These are phyloP conservation scores for Ambispora gerdemannii DNA, from an alignment of 192 early-diverging fungal genomes.

Conservation along the genomic window DNA sequence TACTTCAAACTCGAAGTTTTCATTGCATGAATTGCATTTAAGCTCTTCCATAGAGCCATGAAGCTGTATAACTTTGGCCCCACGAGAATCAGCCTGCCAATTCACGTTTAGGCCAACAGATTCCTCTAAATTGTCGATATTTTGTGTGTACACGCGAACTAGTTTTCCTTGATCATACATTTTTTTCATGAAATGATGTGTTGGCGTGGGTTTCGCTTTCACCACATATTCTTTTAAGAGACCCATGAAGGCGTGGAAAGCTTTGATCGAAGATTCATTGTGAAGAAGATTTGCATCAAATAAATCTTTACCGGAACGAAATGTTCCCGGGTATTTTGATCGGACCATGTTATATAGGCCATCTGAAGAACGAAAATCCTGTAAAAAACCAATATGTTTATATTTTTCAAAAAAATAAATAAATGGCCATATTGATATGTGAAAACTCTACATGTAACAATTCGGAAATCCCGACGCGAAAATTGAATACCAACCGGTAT, in stretches of 20 bases:
- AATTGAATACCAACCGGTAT: conserved; percentile 65
- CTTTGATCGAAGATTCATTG: conserved; percentile 56
- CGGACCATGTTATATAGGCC: conserved; percentile 88
- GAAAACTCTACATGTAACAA: background rate
- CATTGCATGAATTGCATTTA: conserved; percentile 81
- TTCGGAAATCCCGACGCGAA: background rate
- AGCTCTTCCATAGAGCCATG: conserved; percentile 88
- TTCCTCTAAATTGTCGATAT: conserved; percentile 92
- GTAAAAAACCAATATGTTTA: too few relatives aligned
- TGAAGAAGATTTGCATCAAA: conserved; percentile 83
- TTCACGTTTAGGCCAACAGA: conserved; percentile 59
- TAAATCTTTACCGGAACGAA: conserved; percentile 76
- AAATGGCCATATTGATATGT: background rate
- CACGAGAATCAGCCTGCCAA: conserved; percentile 41
- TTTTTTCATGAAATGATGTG: conserved; percentile 81
- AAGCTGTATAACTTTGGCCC: conserved; percentile 78
- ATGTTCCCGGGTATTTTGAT: conserved; percentile 62
- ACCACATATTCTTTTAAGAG: conserved; percentile 73
- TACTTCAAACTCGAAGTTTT: conserved; percentile 61
- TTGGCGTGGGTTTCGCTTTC: conserved; percentile 72
- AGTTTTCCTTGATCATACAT: conserved; percentile 75
- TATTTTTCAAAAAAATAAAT: conserved; percentile 10
- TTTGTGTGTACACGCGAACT: conserved; percentile 92
- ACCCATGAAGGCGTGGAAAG: conserved; percentile 82
- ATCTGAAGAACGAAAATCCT: conserved; percentile 82